These are phyloP conservation scores for Auricularia cornea DNA, from an alignment of 768 basidiomycete genomes.

Conservation along the genomic window DNA sequence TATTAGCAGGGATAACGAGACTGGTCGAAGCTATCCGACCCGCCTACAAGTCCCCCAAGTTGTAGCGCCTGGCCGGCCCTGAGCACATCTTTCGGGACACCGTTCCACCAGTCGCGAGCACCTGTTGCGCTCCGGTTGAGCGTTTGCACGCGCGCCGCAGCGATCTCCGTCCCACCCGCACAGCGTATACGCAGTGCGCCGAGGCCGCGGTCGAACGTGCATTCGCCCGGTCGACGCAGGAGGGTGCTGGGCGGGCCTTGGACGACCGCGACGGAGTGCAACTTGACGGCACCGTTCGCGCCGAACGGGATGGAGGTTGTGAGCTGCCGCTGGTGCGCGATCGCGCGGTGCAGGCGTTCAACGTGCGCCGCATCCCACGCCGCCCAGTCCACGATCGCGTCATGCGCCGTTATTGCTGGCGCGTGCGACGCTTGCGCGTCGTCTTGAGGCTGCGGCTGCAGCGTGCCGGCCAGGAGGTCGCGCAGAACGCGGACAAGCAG, in stretches of 20 bases:
- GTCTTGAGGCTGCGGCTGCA: slow-evolving; percentile 40
- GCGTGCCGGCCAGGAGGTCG: slow-evolving; percentile 49
- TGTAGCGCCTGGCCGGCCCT: slow-evolving; percentile 1
- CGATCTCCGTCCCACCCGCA: slow-evolving; percentile 41
- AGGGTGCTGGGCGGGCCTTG: slow-evolving; percentile 2
- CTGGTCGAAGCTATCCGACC: background rate
- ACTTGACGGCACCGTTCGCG: background rate
- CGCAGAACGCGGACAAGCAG: slow-evolving; percentile 65
- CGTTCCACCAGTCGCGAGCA: slow-evolving; percentile 77
- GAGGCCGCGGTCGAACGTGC: slow-evolving; percentile 32
- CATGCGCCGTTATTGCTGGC: slow-evolving; percentile 44
- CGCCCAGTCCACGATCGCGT: slow-evolving; percentile 48
- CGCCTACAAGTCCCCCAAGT: background rate
- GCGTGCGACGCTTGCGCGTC: slow-evolving; percentile 39
- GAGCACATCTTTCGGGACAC: slow-evolving; percentile 30
- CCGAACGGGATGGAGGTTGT: background rate
- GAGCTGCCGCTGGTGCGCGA: slow-evolving; percentile 47
- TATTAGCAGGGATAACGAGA: too few relatives aligned
- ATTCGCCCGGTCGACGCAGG: slow-evolving; percentile 30
- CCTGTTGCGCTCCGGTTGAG: slow-evolving; percentile 46
- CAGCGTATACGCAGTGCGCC: slow-evolving; percentile 47
- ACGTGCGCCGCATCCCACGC: slow-evolving; percentile 50
- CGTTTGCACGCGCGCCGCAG: slow-evolving; percentile 50
- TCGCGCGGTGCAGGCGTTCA: slow-evolving; percentile 48
- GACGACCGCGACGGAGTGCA: background rate